Conservation (phyloP, 2,329 filamentous ascomycete species). For the Scedosporium dehoogii region DNA sequence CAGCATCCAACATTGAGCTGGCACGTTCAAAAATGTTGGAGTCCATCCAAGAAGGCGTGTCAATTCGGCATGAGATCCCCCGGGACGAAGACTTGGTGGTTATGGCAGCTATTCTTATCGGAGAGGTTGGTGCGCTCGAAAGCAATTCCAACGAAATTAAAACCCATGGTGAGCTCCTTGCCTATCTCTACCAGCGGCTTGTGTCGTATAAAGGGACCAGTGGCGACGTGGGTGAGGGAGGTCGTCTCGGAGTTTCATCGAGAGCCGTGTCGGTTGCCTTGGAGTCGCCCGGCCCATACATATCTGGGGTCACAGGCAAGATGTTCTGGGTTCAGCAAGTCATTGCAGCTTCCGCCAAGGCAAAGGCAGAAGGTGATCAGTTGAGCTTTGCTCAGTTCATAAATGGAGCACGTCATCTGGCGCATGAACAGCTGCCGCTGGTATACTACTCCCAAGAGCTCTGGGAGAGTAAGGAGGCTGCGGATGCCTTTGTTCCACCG, state of each 20-base stretch:
- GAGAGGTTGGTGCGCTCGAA: background rate
- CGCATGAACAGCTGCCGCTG: slow-evolving; percentile 17
- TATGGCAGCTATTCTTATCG: background rate
- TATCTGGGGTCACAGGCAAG: slow-evolving; percentile 13
- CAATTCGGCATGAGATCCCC: background rate
- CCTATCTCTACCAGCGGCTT: background rate
- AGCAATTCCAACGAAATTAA: background rate
- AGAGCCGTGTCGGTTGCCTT: slow-evolving; percentile 7
- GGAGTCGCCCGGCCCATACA: slow-evolving; percentile 10
- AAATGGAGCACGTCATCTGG: slow-evolving; percentile 11
- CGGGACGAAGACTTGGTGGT: background rate
- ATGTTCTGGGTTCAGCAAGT: slow-evolving; percentile 20
- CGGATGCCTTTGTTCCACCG: slow-evolving; percentile 13
- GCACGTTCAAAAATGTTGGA: background rate
- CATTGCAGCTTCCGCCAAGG: slow-evolving; percentile 10
- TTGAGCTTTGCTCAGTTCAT: slow-evolving; percentile 16
- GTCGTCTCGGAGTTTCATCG: background rate
- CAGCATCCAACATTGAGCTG: background rate
- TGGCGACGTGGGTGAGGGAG: background rate
- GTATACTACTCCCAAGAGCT: slow-evolving; percentile 16
- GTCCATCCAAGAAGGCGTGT: background rate
- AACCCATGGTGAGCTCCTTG: background rate
- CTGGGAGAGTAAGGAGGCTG: slow-evolving; percentile 16
- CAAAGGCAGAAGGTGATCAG: background rate
- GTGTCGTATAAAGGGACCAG: background rate